phyloP scores from a whole-genome alignment of 176 grass and related monocot species.

The Miscanthus lutarioriparius region DNA sequence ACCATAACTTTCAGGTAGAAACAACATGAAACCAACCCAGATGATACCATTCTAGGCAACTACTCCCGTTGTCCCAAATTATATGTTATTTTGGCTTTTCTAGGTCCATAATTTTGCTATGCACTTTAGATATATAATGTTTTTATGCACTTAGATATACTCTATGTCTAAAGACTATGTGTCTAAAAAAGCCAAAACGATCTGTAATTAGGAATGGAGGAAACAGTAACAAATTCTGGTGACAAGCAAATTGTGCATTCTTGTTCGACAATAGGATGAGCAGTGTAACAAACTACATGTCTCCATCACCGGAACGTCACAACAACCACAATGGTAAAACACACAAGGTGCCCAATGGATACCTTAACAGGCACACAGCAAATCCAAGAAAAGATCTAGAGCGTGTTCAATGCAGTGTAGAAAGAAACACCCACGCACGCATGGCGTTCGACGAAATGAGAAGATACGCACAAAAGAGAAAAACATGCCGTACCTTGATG shows the following conservation, averaged over 20 bases:
- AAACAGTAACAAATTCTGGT: not conserved
- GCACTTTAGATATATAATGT: not conserved
- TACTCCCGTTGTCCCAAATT: too few species aligned
- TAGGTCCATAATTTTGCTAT: not conserved
- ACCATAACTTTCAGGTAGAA: too few species aligned
- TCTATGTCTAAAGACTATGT: not conserved
- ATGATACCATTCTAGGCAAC: too few species aligned
- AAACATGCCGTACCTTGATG: constrained; percentile 53
- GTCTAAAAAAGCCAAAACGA: not conserved
- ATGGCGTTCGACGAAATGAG: constrained; percentile 41
- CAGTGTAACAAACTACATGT: not conserved
- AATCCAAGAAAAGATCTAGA: not conserved
- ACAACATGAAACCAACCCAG: too few species aligned
- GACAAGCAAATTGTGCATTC: not conserved
- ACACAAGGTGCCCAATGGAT: not conserved
- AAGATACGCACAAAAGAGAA: not conserved
- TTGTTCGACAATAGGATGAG: not conserved
- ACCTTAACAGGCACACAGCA: not conserved
- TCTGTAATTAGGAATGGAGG: not conserved
- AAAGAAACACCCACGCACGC: not conserved
- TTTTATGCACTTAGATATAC: not conserved
- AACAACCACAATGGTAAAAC: not conserved
- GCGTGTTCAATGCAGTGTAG: not conserved
- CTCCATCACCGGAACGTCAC: not conserved
- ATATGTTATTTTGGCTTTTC: too few species aligned